Conservation (phyloP, 2,329 filamentous ascomycete species). For the Fusarium pseudocircinatum region DNA sequence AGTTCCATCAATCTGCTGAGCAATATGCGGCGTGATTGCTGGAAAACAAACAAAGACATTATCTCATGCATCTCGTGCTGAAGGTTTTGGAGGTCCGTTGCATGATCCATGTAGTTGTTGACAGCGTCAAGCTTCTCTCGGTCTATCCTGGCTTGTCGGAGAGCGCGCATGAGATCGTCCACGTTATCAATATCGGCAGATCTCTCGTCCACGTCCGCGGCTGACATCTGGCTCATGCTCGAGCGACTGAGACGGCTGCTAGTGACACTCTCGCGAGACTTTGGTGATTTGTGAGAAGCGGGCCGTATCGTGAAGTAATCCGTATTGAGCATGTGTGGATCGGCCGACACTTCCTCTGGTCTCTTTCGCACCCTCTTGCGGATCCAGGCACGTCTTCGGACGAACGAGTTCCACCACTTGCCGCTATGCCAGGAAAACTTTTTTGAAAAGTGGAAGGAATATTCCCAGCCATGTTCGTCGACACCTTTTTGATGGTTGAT, state of each 20-base stretch:
- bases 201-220: conserved; percentile 62
- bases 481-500: conserved; percentile 75
- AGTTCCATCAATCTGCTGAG: conserved; percentile 74
- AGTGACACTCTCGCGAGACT: conserved; percentile 47
- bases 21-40: conserved; percentile 82
- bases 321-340: conserved; percentile 73
- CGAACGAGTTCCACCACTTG: conserved; percentile 94
- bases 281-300: conserved; percentile 52
- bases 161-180: conserved; percentile 71
- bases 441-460: conserved; percentile 85
- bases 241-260: conserved; percentile 49
- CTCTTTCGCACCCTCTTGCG: conserved; percentile 76
- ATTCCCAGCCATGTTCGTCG: conserved; percentile 95
- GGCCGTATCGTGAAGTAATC: conserved; percentile 84
- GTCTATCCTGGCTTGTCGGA: conserved; percentile 81
- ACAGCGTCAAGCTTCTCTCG: conserved; percentile 90
- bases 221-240: conserved; percentile 50
- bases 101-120: conserved; percentile 82
- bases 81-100: conserved; percentile 79
- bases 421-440: conserved; percentile 87
- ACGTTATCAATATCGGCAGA: conserved; percentile 70
- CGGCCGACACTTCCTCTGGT: conserved; percentile 54
- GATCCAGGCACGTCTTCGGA: conserved; percentile 89
- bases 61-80: conserved; percentile 83
- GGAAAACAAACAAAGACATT: conserved; percentile 88